phyloP scores from a whole-genome alignment of 257 asterid genomes.

The Nicotiana noctiflora region DNA sequence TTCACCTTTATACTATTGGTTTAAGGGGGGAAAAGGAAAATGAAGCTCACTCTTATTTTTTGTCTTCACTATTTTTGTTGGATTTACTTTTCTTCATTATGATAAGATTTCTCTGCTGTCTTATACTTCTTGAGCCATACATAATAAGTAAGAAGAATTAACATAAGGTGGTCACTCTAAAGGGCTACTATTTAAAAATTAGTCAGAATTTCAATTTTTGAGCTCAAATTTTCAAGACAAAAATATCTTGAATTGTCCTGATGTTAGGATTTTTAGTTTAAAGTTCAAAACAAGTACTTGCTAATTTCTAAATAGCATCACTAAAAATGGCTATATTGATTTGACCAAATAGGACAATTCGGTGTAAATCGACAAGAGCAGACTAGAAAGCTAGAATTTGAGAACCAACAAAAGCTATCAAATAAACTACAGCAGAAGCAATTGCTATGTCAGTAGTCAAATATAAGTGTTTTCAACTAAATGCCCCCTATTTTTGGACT shows the following conservation, averaged over 20 bases:
- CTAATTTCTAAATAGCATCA: too few species aligned
- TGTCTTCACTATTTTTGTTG: not conserved
- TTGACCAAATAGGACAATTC: too few species aligned
- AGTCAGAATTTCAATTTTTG: too few species aligned
- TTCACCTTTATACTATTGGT: not conserved
- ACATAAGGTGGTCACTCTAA: too few species aligned
- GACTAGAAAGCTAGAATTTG: not conserved
- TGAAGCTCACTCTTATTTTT: not conserved
- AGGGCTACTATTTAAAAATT: too few species aligned
- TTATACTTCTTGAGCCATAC: too few species aligned
- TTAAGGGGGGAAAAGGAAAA: not conserved
- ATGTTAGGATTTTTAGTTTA: too few species aligned
- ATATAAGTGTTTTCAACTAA: not conserved
- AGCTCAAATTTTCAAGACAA: too few species aligned
- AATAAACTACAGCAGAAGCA: not conserved
- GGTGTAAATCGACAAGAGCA: not conserved
- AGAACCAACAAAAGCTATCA: not conserved
- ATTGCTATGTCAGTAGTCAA: not conserved
- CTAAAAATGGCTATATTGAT: too few species aligned
- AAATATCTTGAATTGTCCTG: too few species aligned
- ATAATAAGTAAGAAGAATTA: too few species aligned
- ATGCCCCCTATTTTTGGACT: not conserved
- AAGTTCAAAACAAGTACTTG: too few species aligned
- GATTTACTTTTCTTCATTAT: not conserved
- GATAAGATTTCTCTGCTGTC: not conserved